Conservation (phyloP, 2,329 filamentous ascomycete genomes). For the Fusarium domesticum region DNA sequence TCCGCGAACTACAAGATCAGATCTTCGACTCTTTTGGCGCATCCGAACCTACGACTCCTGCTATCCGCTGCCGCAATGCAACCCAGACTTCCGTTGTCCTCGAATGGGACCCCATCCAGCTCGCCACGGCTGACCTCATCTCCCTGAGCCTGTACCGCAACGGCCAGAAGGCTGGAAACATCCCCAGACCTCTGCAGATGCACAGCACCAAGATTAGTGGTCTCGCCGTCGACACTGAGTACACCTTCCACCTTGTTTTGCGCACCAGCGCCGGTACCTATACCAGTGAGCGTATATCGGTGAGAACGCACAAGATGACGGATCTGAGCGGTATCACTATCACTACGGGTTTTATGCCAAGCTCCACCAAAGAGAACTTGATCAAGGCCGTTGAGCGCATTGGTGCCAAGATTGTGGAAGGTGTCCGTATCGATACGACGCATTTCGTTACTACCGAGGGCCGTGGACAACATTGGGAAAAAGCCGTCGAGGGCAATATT, state of each 20-base stretch:
- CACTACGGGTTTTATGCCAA: constrained; percentile 81
- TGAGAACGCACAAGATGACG: constrained; percentile 97
- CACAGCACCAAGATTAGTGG: constrained; percentile 96
- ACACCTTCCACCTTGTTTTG: constrained; percentile 89
- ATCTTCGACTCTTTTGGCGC: constrained; percentile 87
- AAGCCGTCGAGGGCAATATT: constrained; percentile 96
- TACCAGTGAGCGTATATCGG: constrained; percentile 75
- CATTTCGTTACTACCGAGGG: constrained; percentile 98
- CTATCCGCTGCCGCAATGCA: constrained; percentile 89
- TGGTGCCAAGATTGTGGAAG: constrained; percentile 86
- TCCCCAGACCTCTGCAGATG: constrained; percentile 82
- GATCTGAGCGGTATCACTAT: constrained; percentile 94
- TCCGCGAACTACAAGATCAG: constrained; percentile 80
- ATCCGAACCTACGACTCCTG: constrained; percentile 69
- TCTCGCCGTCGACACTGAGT: constrained; percentile 93
- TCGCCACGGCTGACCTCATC: constrained; percentile 87
- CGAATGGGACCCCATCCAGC: constrained; percentile 93
- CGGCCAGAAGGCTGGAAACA: constrained; percentile 92
- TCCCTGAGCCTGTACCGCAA: constrained; percentile 92
- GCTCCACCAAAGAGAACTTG: constrained; percentile 68
- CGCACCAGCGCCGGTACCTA: constrained; percentile 87
- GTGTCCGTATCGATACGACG: constrained; percentile 92
- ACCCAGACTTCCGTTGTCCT: constrained; percentile 98
- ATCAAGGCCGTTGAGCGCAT: constrained; percentile 77
- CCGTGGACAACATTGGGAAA: constrained; percentile 86